These are phyloP conservation scores for Hypoxylon trugodes DNA, from an alignment of 495 filamentous ascomycete species.

Conservation along the genomic window DNA sequence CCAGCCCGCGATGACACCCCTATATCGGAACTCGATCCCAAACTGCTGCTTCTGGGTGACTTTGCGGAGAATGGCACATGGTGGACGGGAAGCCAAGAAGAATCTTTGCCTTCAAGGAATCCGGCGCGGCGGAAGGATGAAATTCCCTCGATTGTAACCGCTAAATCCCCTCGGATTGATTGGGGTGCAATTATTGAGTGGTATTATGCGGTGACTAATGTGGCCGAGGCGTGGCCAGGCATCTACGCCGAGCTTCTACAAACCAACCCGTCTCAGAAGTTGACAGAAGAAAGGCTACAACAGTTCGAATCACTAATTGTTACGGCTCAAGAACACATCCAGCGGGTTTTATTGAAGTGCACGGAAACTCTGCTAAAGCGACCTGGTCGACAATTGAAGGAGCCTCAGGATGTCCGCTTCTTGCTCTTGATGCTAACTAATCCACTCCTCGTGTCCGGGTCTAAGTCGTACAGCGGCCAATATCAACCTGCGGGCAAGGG, in stretches of 20 bases:
- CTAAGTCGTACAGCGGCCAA: constrained; percentile 47
- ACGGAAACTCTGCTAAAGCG: constrained; percentile 87
- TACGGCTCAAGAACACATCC: constrained; percentile 74
- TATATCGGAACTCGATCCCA: constrained; percentile 69
- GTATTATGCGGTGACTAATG: constrained; percentile 75
- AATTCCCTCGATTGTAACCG: constrained; percentile 57
- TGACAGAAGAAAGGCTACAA: constrained; percentile 47
- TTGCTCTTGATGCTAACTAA: constrained; percentile 87
- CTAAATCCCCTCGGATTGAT: constrained; percentile 75
- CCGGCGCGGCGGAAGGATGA: constrained; percentile 47
- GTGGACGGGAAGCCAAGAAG: constrained; percentile 74
- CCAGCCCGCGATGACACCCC: constrained; percentile 41
- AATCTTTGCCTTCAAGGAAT: constrained; percentile 47
- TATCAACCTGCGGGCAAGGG: constrained; percentile 34
- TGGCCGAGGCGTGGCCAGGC: constrained; percentile 59
- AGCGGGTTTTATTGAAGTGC: constrained; percentile 78
- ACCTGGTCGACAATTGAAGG: constrained; percentile 74
- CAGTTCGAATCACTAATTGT: constrained; percentile 67
- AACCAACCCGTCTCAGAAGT: constrained; percentile 49
- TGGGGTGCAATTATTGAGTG: constrained; percentile 78
- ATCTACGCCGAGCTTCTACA: constrained; percentile 61
- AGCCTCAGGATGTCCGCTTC: constrained; percentile 78
- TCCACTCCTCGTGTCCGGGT: constrained; percentile 69
- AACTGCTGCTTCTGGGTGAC: constrained; percentile 80
- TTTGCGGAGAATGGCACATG: constrained; percentile 84